Conservation (phyloP, 352 stramenopile species). For the Pythium sukuiense region DNA sequence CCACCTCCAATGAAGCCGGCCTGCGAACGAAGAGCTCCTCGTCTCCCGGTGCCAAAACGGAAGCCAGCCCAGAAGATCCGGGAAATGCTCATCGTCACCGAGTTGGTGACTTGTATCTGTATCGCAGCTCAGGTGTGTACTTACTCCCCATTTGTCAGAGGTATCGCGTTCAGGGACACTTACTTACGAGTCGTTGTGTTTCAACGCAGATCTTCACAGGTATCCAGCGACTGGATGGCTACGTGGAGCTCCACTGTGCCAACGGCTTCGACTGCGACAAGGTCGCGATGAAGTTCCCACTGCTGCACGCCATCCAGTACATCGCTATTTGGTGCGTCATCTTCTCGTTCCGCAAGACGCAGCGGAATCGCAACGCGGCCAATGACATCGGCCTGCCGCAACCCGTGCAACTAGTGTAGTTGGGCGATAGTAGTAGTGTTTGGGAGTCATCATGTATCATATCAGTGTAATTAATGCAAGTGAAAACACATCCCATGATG, state of each 20-base stretch:
- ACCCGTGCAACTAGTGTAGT: not conserved
- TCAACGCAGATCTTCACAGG: conserved; percentile 58
- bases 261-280: conserved; percentile 52
- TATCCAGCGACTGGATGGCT: conserved; percentile 24
- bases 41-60: conserved; percentile 14
- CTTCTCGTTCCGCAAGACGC: conserved; percentile 32
- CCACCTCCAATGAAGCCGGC: conserved; percentile 5
- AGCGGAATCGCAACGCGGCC: conserved; percentile 17
- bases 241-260: conserved; percentile 50
- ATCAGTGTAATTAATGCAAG: not conserved
- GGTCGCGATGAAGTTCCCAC: conserved; percentile 26
- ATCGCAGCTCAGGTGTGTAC: conserved; percentile 39
- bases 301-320: conserved; percentile 27
- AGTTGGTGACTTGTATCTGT: conserved; percentile 40
- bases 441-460: conserved; percentile 10
- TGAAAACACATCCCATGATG: too few relatives aligned
- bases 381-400: conserved; percentile 15
- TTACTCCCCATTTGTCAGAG: too few relatives aligned
- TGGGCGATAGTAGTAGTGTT: not conserved
- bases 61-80: conserved; percentile 43
- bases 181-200: too few relatives aligned
- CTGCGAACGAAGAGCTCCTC: conserved; percentile 11
- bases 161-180: too few relatives aligned
- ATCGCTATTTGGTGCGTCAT: conserved; percentile 26
- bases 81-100: conserved; percentile 50